Conservation (phyloP, 2,329 filamentous ascomycete genomes). For the Diaporthe capsici region DNA sequence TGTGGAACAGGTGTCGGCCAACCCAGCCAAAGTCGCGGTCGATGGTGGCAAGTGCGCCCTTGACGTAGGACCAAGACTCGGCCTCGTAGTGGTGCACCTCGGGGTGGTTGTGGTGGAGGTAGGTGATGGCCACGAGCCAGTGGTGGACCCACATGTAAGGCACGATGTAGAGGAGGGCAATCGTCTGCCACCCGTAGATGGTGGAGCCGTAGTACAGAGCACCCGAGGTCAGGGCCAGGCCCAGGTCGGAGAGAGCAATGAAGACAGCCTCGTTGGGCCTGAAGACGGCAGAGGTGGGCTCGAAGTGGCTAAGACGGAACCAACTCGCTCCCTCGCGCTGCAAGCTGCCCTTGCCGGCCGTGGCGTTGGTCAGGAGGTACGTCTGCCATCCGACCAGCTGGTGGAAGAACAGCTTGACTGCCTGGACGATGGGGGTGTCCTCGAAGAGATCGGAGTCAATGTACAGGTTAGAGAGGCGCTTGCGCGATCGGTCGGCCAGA, state of each 20-base stretch:
- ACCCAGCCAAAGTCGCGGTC: constrained; percentile 77
- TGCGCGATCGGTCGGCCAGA: constrained; percentile 53
- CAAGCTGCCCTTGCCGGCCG: constrained; percentile 62
- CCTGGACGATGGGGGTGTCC: constrained; percentile 71
- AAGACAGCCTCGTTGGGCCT: constrained; percentile 68
- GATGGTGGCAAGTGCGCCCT: constrained; percentile 73
- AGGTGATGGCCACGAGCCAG: constrained; percentile 82
- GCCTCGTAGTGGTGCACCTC: constrained; percentile 71
- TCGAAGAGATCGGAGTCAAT: constrained; percentile 69
- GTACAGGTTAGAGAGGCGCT: constrained; percentile 56
- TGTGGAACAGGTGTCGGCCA: constrained; percentile 75
- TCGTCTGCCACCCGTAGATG: constrained; percentile 68
- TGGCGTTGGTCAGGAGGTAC: constrained; percentile 74
- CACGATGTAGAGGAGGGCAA: constrained; percentile 71
- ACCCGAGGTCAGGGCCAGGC: constrained; percentile 65
- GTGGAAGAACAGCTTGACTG: constrained; percentile 70
- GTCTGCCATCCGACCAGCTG: constrained; percentile 76
- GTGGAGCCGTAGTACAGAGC: constrained; percentile 66
- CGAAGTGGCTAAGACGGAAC: constrained; percentile 68
- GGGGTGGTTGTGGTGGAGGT: constrained; percentile 80
- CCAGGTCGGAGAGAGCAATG: constrained; percentile 73
- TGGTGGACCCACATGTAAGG: constrained; percentile 80
- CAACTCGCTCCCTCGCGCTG: constrained; percentile 59
- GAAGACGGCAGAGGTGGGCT: constrained; percentile 73
- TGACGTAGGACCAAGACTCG: constrained; percentile 72